phyloP scores from a whole-genome alignment of 805 yeast species.

The Starmerella geochares region DNA sequence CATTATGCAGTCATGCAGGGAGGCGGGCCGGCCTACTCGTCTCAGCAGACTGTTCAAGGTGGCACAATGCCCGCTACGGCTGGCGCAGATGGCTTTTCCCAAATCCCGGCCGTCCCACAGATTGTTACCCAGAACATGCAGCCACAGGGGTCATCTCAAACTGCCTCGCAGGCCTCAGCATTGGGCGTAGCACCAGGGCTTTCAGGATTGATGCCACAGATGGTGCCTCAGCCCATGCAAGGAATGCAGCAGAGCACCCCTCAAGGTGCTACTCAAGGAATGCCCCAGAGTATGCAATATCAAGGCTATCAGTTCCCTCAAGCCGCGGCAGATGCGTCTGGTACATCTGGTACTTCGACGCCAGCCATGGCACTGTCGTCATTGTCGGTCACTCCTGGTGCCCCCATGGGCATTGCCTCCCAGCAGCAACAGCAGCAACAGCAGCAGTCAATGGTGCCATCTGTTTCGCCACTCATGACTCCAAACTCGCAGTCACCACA shows the following conservation, averaged over 20 bases:
- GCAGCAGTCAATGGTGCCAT: neutral
- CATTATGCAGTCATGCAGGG: neutral
- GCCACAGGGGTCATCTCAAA: too few species aligned
- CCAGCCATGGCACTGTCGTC: conserved; percentile 1
- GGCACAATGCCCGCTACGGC: neutral
- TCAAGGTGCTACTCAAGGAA: neutral
- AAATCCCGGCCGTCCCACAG: neutral
- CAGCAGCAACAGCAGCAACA: too few species aligned
- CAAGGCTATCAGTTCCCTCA: neutral
- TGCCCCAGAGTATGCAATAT: neutral
- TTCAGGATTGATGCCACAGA: neutral
- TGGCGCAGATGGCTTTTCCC: neutral
- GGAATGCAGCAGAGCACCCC: too few species aligned
- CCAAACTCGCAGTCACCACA: neutral
- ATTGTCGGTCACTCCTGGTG: neutral
- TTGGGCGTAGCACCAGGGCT: neutral
- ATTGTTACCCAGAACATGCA: neutral
- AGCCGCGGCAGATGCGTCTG: neutral
- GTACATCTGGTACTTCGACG: neutral
- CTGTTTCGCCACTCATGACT: neutral
- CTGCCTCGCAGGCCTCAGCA: neutral
- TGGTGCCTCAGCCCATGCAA: too few species aligned
- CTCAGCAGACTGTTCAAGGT: neutral
- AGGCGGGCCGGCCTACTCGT: neutral
- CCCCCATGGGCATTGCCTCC: neutral